A percentile compares a stretch with the other conserved stretches of the same genome.
Conservation (phyloP, 2,329 filamentous ascomycete genomes). For the Fusarium palustre region DNA sequence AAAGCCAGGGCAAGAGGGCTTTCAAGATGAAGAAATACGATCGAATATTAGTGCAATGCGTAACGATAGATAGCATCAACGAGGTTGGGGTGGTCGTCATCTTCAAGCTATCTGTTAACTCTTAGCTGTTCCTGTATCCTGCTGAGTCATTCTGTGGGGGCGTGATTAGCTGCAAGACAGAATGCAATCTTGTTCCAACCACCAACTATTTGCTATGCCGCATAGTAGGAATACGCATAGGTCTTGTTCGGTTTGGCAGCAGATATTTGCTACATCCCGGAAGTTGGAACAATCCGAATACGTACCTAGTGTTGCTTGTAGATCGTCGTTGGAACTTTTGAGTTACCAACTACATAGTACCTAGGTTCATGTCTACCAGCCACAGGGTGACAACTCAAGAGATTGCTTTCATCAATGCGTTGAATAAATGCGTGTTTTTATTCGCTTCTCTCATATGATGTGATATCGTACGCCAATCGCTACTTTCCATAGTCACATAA, state of each 20-base stretch:
- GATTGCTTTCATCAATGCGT: neutral
- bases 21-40: neutral
- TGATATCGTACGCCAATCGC: neutral
- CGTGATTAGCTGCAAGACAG: slow-evolving; percentile 3
- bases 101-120: neutral
- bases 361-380: neutral
- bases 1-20: neutral
- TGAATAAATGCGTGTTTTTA: neutral
- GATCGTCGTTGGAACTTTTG: neutral
- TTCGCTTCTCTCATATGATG: neutral
- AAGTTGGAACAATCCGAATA: neutral
- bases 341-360: neutral
- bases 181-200: slow-evolving; percentile 3
- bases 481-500: slow-evolving; percentile 8
- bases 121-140: neutral
- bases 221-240: neutral
- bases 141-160: slow-evolving; percentile 23
- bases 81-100: slow-evolving; percentile 14
- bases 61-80: neutral
- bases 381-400: neutral
- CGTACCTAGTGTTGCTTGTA: neutral
- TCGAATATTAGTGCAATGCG: neutral
- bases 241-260: neutral
- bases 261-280: neutral
- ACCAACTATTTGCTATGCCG: neutral